Evolutionary conservation across 176 grass and related monocot species (phyloP).

Genomic region (Tuctoria greenei): DNA sequence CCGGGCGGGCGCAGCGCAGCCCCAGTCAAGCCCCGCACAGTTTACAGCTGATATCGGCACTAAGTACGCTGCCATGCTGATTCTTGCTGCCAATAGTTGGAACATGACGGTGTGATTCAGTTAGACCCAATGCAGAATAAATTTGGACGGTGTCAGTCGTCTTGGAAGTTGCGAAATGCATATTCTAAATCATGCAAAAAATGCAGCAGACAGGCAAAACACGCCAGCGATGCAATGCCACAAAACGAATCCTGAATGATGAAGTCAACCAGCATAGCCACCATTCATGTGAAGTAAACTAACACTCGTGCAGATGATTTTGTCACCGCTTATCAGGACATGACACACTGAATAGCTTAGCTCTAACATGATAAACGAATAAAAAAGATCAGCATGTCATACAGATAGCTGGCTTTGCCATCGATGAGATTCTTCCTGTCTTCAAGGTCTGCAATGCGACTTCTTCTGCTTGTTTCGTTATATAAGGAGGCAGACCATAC

Average conservation of each 20-base stretch:
- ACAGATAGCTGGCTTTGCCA: conserved; percentile 1
- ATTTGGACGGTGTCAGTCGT: not conserved
- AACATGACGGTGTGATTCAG: not conserved
- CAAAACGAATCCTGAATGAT: not conserved
- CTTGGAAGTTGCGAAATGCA: not conserved
- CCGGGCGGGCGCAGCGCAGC: too few species aligned
- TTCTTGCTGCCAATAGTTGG: conserved; percentile 22
- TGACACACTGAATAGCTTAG: not conserved
- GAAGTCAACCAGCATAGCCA: conserved; percentile 19
- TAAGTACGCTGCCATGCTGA: not conserved
- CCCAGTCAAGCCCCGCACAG: too few species aligned
- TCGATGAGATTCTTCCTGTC: conserved; percentile 33
- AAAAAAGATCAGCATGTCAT: not conserved
- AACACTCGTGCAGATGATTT: not conserved
- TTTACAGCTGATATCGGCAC: not conserved
- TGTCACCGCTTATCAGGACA: not conserved
- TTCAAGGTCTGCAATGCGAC: not conserved
- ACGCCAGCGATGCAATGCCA: not conserved
- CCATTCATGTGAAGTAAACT: conserved; percentile 12
- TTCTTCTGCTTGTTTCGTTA: not conserved
- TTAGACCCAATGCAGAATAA: not conserved
- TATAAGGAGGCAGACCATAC: conserved; percentile 10
- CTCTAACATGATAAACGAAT: not conserved
- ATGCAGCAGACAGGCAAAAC: not conserved
- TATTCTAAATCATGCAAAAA: conserved; percentile 12